Evolutionary conservation across 441 rosid species (phyloP).

Genomic region (Daphne laureola): DNA sequence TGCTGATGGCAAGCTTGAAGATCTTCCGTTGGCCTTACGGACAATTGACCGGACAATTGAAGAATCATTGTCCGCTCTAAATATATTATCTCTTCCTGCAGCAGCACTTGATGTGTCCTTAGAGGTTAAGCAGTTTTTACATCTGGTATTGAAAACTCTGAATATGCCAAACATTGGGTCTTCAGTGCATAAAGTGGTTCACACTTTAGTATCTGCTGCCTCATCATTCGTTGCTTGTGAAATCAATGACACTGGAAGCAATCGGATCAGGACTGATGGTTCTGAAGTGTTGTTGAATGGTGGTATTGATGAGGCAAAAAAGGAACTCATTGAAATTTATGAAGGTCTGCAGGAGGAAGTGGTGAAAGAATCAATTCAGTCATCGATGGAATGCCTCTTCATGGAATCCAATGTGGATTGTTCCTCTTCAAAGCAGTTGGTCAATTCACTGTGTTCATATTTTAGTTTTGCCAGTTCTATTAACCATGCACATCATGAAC

Average conservation of each 20-base stretch:
- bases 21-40: slow-evolving; percentile 76
- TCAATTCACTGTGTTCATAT: slow-evolving; percentile 42
- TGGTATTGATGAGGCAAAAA: slow-evolving; percentile 40
- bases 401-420: slow-evolving; percentile 48
- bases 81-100: slow-evolving; percentile 51
- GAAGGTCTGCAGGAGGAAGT: slow-evolving; percentile 36
- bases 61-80: slow-evolving; percentile 63
- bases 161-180: slow-evolving; percentile 40
- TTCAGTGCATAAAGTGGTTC: slow-evolving; percentile 42
- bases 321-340: slow-evolving; percentile 48
- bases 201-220: slow-evolving; percentile 41
- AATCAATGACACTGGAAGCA: slow-evolving; percentile 26
- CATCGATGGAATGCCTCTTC: slow-evolving; percentile 32
- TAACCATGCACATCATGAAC: slow-evolving; percentile 34
- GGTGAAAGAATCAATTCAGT: slow-evolving; percentile 33
- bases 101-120: slow-evolving; percentile 48
- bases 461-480: slow-evolving; percentile 36
- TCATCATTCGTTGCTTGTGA: slow-evolving; percentile 49
- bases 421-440: slow-evolving; percentile 64
- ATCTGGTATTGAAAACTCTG: slow-evolving; percentile 49
- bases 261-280: slow-evolving; percentile 37
- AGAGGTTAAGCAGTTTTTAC: slow-evolving; percentile 70
- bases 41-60: slow-evolving; percentile 58
- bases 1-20: slow-evolving; percentile 86
- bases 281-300: slow-evolving; percentile 34